Evolutionary conservation across 2,329 filamentous ascomycete species (phyloP), one percentile per base, ranked within the genome.

Genomic region (Arthrobotrys megalospora): DNA sequence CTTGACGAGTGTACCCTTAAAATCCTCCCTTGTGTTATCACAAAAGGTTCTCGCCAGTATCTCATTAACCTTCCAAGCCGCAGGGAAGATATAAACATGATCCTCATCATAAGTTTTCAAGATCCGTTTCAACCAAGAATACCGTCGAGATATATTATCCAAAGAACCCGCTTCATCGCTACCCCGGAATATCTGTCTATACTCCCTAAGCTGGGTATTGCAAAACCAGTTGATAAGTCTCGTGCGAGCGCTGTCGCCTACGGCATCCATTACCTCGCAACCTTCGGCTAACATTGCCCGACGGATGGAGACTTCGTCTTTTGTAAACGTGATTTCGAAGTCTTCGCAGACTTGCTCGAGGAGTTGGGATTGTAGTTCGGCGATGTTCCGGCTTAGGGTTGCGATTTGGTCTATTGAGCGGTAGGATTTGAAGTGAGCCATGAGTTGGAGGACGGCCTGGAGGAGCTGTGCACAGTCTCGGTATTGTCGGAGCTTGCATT

Each of bases 341-440:
- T 99, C 96, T 85, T 98, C 96, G 84, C 96, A 99, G n/a, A 99
- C 92, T 85, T 99, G 96, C 86, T 99, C 96, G 72, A 97, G 86
- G 75, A 99, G 86, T 84, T 97, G 94, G 77, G 94, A 88, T 85
- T 99, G 96, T 80, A 99, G 88, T 82, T 98, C 96, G 5, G 94
- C 92, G 41, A 99, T 96, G 82, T 96, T 97, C 64, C 93, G 90
- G 83, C 93, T 97, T 80, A 99, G 87, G 0, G 92, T 92, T 32
- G 96, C 96, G 83, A 99, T 98, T 87, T 99, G 96, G 83, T 98
- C 95, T 81, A 99, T 98, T 82, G 94, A 97, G 76, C 96, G 88
- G 84, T 98, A 99, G 85, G 93, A 96, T 86, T 97, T 97, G 88
- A 99, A 99, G 85, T 99, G 94, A 81, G 93, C 93, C 92, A 98